These are phyloP conservation scores for Ceratocystiopsis sp. DNA, from an alignment of 2,329 filamentous ascomycete genomes.

Conservation along the genomic window DNA sequence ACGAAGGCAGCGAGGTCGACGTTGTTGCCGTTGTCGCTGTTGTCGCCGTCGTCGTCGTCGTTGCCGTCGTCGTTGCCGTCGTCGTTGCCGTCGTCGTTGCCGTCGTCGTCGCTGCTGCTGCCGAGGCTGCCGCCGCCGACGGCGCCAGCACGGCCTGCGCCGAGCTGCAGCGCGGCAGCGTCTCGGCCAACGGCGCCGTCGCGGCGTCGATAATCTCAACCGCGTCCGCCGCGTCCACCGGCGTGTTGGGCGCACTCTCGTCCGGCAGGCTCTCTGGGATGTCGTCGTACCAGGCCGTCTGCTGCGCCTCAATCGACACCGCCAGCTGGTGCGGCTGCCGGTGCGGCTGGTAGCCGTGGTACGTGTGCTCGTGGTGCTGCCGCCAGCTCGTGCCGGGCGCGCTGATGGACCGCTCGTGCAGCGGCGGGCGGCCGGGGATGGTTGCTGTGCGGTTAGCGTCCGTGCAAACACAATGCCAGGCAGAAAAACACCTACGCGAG, in stretches of 20 bases:
- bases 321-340: too few relatives aligned
- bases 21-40: too few relatives aligned
- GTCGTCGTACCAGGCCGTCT: constrained; percentile 16
- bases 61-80: not conserved
- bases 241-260: too few relatives aligned
- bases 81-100: too few relatives aligned
- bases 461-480: constrained; percentile 4
- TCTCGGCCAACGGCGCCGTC: too few relatives aligned
- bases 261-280: too few relatives aligned
- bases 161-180: constrained; percentile 10
- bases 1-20: not conserved
- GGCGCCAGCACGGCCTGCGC: constrained; percentile 8
- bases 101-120: too few relatives aligned
- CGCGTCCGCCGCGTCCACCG: too few relatives aligned
- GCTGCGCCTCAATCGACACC: too few relatives aligned
- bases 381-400: constrained; percentile 36
- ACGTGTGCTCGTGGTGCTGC: constrained; percentile 26
- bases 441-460: constrained; percentile 31
- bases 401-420: constrained; percentile 48
- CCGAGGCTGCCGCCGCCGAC: not conserved
- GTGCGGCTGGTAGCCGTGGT: too few relatives aligned
- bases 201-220: too few relatives aligned
- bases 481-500: constrained; percentile 39
- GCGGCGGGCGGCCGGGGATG: constrained; percentile 45
- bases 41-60: not conserved